phyloP scores from a whole-genome alignment of 108 stramenopile species.

The Schizochytrium sp. region DNA sequence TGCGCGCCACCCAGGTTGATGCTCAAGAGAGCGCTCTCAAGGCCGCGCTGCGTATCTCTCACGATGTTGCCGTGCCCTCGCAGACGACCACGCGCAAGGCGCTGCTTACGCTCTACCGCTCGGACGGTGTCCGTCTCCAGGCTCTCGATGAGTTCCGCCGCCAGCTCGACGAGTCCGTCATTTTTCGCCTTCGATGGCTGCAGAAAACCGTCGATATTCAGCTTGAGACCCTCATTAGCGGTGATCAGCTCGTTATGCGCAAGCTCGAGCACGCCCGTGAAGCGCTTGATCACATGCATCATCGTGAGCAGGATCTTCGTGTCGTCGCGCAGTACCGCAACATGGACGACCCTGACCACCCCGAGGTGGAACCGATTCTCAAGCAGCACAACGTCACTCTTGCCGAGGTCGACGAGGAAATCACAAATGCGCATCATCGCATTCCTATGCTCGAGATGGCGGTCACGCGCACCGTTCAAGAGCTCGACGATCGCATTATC shows the following conservation, averaged over 20 bases:
- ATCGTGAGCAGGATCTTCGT: not conserved
- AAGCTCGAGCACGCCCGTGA: not conserved
- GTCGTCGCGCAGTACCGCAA: not conserved
- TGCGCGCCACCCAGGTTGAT: not conserved
- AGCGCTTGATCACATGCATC: not conserved
- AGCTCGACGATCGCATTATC: slow-evolving; percentile 6
- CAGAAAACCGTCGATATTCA: not conserved
- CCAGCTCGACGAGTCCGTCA: not conserved
- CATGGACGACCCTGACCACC: not conserved
- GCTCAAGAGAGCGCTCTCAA: not conserved
- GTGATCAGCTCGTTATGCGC: not conserved
- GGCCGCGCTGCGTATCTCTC: not conserved
- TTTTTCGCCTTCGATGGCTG: not conserved
- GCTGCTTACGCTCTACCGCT: not conserved
- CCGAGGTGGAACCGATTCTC: not conserved
- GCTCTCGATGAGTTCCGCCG: not conserved
- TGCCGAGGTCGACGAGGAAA: not conserved
- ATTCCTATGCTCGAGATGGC: not conserved
- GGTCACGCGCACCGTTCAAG: not conserved
- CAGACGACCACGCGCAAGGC: not conserved
- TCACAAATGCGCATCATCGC: not conserved
- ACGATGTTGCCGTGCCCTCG: not conserved
- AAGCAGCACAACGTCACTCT: not conserved
- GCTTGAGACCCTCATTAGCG: not conserved
- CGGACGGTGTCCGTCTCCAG: not conserved